Evolutionary conservation across 75 land plant species (phyloP), one percentile per base, ranked within the genome.

Genomic region (Cunninghamia lanceolata): DNA sequence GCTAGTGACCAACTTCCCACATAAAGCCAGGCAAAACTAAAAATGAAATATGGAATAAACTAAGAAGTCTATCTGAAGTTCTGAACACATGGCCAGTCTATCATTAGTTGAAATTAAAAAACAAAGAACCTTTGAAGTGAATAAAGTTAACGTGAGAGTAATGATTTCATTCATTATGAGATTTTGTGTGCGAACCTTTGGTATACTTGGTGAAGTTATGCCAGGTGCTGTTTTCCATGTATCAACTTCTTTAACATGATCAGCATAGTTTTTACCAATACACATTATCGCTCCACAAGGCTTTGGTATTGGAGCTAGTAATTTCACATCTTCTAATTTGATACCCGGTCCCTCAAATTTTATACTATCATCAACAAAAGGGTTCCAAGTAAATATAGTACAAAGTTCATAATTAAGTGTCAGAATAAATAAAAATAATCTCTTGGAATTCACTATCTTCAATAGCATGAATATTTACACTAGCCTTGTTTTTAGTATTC

Each of bases 161-260:
- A 32, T 25, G 6, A 83, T 52, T 52, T 52, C 43, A 63, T 11
- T 19, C 70, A 83, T 38, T 53, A 35, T 35, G 21, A 56, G 4
- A 35, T 34, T 83, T 52, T 52, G n/a, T 35, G 43, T 36, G 45
- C 87, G 28, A 77, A 91, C 92, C 92, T 89, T 91, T 53, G 92
- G 92, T 77, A 85, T 87, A 84, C 87, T 91, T n/a, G 88, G 90
- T 14, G 86, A 82, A 78, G 92, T 74, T 80, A 89, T 89, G 30
- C 88, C 92, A 84, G 92, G 91, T n/a, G 92, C 92, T 73, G 85
- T 83, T 85, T 91, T 91, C 92, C 92, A 91, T 59, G 87, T 91
- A 85, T 91, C 92, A 17, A 91, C 84, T 84, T 91, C 92, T 87
- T 91, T 91, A 35, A 91, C 92, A 84, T 91, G 92, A 50, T 91